phyloP scores from a whole-genome alignment of 306 rosid species.

The Boehmeria nivea region DNA sequence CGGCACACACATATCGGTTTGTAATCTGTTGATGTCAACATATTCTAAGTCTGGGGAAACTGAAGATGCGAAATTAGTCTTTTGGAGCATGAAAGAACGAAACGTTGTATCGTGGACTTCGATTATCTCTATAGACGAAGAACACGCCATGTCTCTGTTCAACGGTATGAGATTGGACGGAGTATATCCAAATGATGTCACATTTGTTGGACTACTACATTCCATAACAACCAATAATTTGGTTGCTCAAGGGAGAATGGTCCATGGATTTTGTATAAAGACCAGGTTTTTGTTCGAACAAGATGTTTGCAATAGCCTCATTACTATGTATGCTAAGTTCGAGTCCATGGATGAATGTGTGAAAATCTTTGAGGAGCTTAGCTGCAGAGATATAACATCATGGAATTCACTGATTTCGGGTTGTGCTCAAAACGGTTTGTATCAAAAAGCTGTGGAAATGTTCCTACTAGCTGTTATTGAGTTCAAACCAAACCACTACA shows the following conservation, averaged over 20 bases:
- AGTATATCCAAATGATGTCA: constrained; percentile 73
- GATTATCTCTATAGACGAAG: constrained; percentile 61
- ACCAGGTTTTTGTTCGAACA: constrained; percentile 39
- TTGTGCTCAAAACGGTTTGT: constrained; percentile 63
- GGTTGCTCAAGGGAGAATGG: constrained; percentile 49
- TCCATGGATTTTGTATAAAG: constrained; percentile 65
- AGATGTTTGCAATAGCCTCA: constrained; percentile 63
- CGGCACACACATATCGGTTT: constrained; percentile 46
- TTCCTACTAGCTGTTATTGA: constrained; percentile 49
- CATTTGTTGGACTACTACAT: constrained; percentile 67
- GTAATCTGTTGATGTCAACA: constrained; percentile 75
- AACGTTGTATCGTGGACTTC: constrained; percentile 91
- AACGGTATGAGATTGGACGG: constrained; percentile 57
- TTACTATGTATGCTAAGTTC: constrained; percentile 84
- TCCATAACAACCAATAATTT: constrained; percentile 45
- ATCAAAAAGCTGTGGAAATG: constrained; percentile 52
- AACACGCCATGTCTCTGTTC: constrained; percentile 51
- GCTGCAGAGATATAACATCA: constrained; percentile 50
- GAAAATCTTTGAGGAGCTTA: constrained; percentile 70
- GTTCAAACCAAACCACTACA: constrained; percentile 65
- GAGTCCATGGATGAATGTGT: constrained; percentile 51
- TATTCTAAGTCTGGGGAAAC: constrained; percentile 55
- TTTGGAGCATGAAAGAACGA: constrained; percentile 38
- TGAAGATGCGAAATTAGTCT: constrained; percentile 55
- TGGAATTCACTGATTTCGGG: constrained; percentile 92